Evolutionary conservation across 1,139 yeast genomes (phyloP), one percentile per base, ranked within the genome.

Genomic region (Geotrichum fermentans): DNA sequence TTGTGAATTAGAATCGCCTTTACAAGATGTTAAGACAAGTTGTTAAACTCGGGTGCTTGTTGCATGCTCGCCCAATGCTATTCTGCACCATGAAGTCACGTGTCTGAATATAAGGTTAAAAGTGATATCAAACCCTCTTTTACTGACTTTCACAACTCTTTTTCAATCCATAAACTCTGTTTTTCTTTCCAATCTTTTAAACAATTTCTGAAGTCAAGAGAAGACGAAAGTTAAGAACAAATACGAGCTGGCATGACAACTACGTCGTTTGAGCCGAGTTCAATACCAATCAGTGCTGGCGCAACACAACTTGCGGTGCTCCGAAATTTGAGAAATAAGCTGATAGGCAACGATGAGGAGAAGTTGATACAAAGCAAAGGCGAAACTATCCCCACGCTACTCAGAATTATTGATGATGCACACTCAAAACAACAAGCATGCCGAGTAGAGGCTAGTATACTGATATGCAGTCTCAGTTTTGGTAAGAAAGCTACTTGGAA

Each of bases 281-380:
- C 34, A 4, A 41, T 51, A 13, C 28, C 32, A 20, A n/a, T 36
- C 20, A 14, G 42, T 10, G 13, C 41, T 18, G 45, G 43, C 16
- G 44, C 35, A 8, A 48, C 43, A n/a, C 61, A 57, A 47, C 48
- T 61, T n/a, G 44, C 29, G 4, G 64, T 58, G n/a, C 55, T 67
- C 32, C 49, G 56, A 44, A 46, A 53, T 20, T 55, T 67, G 37
- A 66, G 67, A 48, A 64, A 66, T 50, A 53, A 60, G n/a, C 53
- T 66, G 11, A 67, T 67, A 30, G 71, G 71, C 17, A 69, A 67
- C 47, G 58, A 60, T 32, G 66, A 64, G 26, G 61, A 63, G 46
- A 67, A 67, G 52, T 56, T 56, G 22, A 52, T 46, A 21, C 61
- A 56, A 26, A 52, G 61, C 26, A 53, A 53, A 8, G 55, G 56